phyloP scores from a whole-genome alignment of 2,329 filamentous ascomycete species.

The Fusarium sp. region DNA sequence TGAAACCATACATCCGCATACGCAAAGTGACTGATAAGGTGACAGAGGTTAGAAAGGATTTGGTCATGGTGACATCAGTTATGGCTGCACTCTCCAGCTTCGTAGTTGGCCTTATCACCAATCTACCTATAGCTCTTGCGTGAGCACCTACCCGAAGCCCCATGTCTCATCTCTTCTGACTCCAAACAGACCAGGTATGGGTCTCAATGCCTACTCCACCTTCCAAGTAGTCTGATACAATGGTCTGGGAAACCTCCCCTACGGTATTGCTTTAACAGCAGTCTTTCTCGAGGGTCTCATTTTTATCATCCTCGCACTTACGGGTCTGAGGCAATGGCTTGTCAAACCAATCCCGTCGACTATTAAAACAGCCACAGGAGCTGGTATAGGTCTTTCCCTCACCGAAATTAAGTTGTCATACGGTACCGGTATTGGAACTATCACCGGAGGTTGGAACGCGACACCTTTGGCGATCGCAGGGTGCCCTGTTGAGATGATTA shows the following conservation, averaged over 20 bases:
- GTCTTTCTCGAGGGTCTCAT: conserved; percentile 86
- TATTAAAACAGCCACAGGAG: conserved; percentile 84
- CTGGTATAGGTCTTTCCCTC: conserved; percentile 83
- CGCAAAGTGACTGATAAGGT: not conserved
- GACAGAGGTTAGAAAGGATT: conserved; percentile 72
- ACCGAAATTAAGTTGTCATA: conserved; percentile 78
- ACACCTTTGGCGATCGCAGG: conserved; percentile 80
- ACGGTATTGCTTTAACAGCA: conserved; percentile 78
- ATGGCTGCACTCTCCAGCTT: conserved; percentile 74
- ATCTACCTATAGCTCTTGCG: conserved; percentile 38
- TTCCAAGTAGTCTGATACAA: conserved; percentile 76
- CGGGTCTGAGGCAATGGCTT: conserved; percentile 87
- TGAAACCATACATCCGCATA: fast-evolving
- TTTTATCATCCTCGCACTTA: conserved; percentile 78
- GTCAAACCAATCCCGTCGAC: conserved; percentile 81
- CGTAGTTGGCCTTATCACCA: conserved; percentile 35
- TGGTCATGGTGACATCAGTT: conserved; percentile 83
- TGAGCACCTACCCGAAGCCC: not conserved
- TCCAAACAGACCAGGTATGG: conserved; percentile 48
- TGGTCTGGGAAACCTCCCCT: conserved; percentile 77
- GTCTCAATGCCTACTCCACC: conserved; percentile 84
- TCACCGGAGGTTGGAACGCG: conserved; percentile 68
- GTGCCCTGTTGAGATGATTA: conserved; percentile 56
- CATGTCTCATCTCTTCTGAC: conserved; percentile 58
- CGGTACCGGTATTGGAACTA: conserved; percentile 79